phyloP scores from a whole-genome alignment of 106 monocot species.

The Amphibolis antarctica region DNA sequence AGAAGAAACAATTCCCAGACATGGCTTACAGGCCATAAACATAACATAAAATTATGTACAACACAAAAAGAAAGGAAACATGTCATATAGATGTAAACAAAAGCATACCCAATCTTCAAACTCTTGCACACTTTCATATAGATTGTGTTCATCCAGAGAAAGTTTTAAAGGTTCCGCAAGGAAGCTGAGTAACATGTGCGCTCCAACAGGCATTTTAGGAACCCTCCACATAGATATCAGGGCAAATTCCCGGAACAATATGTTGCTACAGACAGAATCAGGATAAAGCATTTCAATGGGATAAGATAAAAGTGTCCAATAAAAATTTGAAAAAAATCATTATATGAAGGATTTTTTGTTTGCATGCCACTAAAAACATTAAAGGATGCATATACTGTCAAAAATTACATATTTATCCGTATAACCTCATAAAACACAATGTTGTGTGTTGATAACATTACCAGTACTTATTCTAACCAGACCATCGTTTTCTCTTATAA shows the following conservation, averaged over 20 bases:
- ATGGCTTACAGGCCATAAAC: not conserved
- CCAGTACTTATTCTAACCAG: no score
- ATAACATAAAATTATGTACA: not conserved
- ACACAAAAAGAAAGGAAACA: not conserved
- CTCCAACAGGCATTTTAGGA: slow-evolving; percentile 89
- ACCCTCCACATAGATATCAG: slow-evolving; percentile 98
- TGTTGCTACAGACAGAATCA: slow-evolving; percentile 42
- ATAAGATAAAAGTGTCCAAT: not conserved
- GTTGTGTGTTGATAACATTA: no score
- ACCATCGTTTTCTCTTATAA: no score
- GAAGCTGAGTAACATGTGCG: slow-evolving; percentile 83
- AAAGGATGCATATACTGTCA: no score
- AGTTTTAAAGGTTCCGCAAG: slow-evolving; percentile 89
- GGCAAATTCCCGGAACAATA: slow-evolving; percentile 91
- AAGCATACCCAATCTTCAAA: slow-evolving; percentile 95
- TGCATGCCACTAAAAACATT: no score
- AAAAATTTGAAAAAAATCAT: not conserved
- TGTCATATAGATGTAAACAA: not conserved
- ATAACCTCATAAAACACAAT: no score
- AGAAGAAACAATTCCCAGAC: not conserved
- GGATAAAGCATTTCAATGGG: not conserved
- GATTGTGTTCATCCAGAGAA: slow-evolving; percentile 48
- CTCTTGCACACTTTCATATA: slow-evolving; percentile 59
- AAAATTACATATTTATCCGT: no score
- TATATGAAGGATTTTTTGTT: no score